These are phyloP conservation scores for Acanthamoeba sp. DNA, from an alignment of 208 protist species.

Conservation along the genomic window DNA sequence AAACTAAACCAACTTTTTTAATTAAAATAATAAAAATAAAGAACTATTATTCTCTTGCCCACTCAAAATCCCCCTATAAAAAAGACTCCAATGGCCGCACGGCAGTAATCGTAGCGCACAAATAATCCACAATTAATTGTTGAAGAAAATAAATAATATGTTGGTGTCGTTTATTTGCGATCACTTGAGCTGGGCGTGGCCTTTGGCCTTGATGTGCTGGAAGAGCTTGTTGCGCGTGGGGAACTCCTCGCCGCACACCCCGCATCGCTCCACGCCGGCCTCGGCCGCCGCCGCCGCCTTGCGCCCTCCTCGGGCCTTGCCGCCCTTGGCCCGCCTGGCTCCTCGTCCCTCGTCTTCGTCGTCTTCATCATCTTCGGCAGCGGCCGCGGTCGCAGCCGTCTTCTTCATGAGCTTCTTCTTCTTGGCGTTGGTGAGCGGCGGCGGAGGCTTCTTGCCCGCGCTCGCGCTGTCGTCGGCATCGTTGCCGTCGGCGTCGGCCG, in stretches of 20 bases:
- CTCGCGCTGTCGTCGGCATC: neutral
- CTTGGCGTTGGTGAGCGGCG: neutral
- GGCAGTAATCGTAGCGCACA: too few species aligned
- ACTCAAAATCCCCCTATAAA: too few species aligned
- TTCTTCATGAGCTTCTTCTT: neutral
- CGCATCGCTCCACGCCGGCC: neutral
- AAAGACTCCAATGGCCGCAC: too few species aligned
- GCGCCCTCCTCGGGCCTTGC: neutral
- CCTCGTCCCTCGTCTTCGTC: constrained; percentile 5
- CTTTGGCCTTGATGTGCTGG: constrained; percentile 68
- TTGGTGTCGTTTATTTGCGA: neutral
- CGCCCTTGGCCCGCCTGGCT: too few species aligned
- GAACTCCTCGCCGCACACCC: constrained; percentile 43
- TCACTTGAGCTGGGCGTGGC: constrained; percentile 63
- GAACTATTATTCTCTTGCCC: too few species aligned
- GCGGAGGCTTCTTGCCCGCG: neutral
- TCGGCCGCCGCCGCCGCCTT: neutral
- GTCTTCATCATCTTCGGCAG: neutral
- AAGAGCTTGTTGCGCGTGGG: constrained; percentile 66
- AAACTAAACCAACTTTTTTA: too few species aligned
- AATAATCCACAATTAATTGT: too few species aligned
- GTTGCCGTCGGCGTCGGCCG: neutral
- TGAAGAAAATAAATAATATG: too few species aligned
- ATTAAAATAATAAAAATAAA: constrained; percentile 35
- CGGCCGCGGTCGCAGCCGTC: neutral